These are phyloP conservation scores for Mesotaenium endlicherianum DNA, from an alignment of 139 green algal genomes.

Conservation along the genomic window DNA sequence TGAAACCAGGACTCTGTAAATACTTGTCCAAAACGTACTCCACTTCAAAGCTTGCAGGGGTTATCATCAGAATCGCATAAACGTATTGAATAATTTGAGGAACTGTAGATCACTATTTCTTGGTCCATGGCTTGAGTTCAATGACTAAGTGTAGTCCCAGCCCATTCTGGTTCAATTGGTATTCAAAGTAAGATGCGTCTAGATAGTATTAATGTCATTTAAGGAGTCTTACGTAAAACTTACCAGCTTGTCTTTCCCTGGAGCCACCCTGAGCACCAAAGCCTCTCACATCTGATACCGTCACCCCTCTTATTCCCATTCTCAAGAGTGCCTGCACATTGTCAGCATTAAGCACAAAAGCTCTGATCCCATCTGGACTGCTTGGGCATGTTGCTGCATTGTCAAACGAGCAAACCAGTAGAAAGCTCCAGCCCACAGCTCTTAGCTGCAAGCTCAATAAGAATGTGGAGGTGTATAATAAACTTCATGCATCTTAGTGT, in stretches of 20 bases:
- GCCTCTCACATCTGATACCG: slow-evolving; percentile 36
- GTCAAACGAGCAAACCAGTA: slow-evolving; percentile 12
- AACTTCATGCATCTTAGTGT: background rate
- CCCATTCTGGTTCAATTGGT: no score
- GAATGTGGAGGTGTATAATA: background rate
- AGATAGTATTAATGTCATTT: no score
- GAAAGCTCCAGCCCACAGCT: background rate
- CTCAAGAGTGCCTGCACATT: slow-evolving; percentile 24
- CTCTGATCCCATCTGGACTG: background rate
- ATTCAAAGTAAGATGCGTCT: no score
- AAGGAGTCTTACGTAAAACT: background rate
- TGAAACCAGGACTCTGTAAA: no score
- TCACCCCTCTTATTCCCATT: slow-evolving; percentile 30
- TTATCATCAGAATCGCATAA: no score
- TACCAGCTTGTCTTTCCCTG: slow-evolving; percentile 24
- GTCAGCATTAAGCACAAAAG: background rate
- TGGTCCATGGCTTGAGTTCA: no score
- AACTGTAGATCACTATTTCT: no score
- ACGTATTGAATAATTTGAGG: no score
- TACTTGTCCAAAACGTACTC: no score
- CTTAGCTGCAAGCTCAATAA: background rate
- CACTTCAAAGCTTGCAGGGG: no score
- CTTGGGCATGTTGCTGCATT: background rate
- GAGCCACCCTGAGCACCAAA: slow-evolving; percentile 34
- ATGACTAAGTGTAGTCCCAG: no score